Conservation (phyloP, 2,329 filamentous ascomycete genomes). For the Aureobasidium sp. region DNA sequence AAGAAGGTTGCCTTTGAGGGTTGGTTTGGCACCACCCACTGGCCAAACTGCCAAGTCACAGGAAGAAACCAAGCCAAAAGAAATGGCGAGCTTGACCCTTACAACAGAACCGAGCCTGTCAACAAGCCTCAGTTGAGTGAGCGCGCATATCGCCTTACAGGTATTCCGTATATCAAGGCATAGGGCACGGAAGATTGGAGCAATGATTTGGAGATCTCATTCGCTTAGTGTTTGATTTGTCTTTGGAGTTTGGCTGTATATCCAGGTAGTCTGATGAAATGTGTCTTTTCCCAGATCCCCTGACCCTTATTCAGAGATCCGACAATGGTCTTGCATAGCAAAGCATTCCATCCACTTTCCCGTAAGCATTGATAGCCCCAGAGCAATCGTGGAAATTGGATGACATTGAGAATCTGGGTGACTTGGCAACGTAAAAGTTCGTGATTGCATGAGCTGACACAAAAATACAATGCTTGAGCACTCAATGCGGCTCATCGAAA, state of each 20-base stretch:
- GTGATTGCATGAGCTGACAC: neutral
- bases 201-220: neutral
- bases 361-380: neutral
- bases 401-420: no score
- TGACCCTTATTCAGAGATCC: neutral
- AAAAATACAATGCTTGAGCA: no score
- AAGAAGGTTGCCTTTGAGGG: conserved; percentile 30
- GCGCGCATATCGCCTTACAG: conserved; percentile 40
- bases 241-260: conserved; percentile 28
- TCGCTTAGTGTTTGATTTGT: conserved; percentile 16
- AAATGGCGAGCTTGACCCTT: conserved; percentile 26
- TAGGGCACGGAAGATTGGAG: conserved; percentile 21
- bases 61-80: conserved; percentile 29
- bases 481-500: neutral
- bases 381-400: no score
- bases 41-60: conserved; percentile 27
- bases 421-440: no score
- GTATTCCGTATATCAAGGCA: conserved; percentile 41
- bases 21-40: conserved; percentile 30
- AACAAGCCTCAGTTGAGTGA: conserved; percentile 37
- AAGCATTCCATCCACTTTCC: neutral
- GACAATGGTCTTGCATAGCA: no score
- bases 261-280: conserved; percentile 22
- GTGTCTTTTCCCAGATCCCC: neutral
- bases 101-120: conserved; percentile 34